Evolutionary conservation across 768 basidiomycete genomes (phyloP).

Genomic region (Russula lepida): DNA sequence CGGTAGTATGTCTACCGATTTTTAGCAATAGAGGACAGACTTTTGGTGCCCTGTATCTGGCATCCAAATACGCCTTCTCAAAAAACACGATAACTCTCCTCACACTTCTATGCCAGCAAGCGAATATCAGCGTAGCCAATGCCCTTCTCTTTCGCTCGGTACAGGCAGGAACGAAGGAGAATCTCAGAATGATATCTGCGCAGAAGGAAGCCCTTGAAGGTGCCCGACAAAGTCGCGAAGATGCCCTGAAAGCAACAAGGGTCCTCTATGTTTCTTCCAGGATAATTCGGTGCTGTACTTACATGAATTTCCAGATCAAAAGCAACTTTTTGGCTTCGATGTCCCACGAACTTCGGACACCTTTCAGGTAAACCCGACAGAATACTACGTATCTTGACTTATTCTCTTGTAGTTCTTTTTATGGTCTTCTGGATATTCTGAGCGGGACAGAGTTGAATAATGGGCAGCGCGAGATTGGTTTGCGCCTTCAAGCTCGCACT

Average conservation of each 20-base stretch:
- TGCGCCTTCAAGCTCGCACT: not conserved
- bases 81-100: constrained; percentile 52
- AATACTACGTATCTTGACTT: not conserved
- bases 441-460: constrained; percentile 62
- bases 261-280: constrained; percentile 26
- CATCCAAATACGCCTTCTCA: constrained; percentile 57
- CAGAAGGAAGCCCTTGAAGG: constrained; percentile 63
- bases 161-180: constrained; percentile 64
- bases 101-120: constrained; percentile 62
- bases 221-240: constrained; percentile 60
- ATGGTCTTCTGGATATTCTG: constrained; percentile 66
- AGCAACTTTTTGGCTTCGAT: constrained; percentile 70
- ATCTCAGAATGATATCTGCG: constrained; percentile 68
- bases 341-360: constrained; percentile 71
- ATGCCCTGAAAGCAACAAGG: constrained; percentile 68
- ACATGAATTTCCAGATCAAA: constrained; percentile 45
- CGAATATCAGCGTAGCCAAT: constrained; percentile 67
- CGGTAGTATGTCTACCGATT: constrained; percentile 61
- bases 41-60: constrained; percentile 61
- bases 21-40: constrained; percentile 71
- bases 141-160: constrained; percentile 68
- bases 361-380: constrained; percentile 47
- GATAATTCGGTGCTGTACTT: not conserved
- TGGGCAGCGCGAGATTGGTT: constrained; percentile 64
- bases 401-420: constrained; percentile 44